Percentiles rank a stretch among this genome's conserved stretches.
Conservation (phyloP, 2,329 filamentous ascomycete species). For the Diaporthe batatas region DNA sequence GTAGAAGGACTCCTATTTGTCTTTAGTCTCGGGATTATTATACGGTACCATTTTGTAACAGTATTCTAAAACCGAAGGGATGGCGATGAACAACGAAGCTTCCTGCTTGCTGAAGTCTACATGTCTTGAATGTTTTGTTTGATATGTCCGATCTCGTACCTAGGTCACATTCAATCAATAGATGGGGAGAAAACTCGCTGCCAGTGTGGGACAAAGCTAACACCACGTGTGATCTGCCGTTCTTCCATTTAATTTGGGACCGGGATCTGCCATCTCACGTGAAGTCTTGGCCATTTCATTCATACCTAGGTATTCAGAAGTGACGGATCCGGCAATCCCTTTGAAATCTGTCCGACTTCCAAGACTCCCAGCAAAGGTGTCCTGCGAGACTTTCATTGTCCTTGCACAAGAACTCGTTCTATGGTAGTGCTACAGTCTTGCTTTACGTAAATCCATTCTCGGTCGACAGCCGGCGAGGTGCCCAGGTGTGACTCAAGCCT, state of each 20-base stretch:
- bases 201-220: too few relatives aligned
- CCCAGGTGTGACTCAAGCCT: too few relatives aligned
- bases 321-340: background rate
- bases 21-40: background rate
- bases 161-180: too few relatives aligned
- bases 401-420: too few relatives aligned
- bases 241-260: background rate
- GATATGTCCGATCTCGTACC: background rate
- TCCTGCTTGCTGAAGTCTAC: background rate
- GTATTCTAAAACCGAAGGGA: background rate
- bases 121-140: background rate
- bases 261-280: too few relatives aligned
- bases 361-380: too few relatives aligned
- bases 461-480: too few relatives aligned
- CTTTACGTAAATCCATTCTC: too few relatives aligned
- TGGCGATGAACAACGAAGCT: background rate
- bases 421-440: too few relatives aligned
- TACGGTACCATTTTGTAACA: background rate
- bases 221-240: background rate
- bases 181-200: background rate
- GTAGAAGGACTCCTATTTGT: constrained; percentile 3
- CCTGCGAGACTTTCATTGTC: too few relatives aligned
- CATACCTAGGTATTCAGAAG: background rate
- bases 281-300: background rate
- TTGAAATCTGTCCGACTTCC: background rate